Evolutionary conservation across 2,329 filamentous ascomycete species (phyloP).

Genomic region (Pseudopyrenochaeta lycopersici): DNA sequence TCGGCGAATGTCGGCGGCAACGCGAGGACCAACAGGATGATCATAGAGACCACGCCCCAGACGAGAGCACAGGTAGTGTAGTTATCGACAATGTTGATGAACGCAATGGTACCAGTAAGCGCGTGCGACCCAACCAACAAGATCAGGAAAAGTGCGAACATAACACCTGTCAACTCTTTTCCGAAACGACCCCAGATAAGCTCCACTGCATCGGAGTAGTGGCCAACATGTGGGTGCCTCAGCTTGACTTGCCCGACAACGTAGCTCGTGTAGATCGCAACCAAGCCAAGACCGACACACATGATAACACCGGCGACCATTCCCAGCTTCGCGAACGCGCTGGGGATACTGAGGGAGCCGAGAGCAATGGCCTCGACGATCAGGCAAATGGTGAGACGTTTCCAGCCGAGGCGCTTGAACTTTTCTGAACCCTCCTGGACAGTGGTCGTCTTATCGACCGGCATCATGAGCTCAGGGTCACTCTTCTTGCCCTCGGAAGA

Average conservation of each 20-base stretch:
- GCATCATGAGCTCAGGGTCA: slow-evolving; percentile 42
- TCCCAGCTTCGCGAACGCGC: slow-evolving; percentile 56
- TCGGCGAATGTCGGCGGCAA: slow-evolving; percentile 71
- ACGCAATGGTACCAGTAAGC: slow-evolving; percentile 74
- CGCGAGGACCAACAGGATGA: slow-evolving; percentile 68
- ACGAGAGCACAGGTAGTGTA: slow-evolving; percentile 69
- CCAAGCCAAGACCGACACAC: slow-evolving; percentile 60
- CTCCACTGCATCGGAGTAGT: slow-evolving; percentile 74
- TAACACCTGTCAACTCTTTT: slow-evolving; percentile 65
- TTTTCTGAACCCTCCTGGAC: slow-evolving; percentile 49
- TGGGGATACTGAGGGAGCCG: slow-evolving; percentile 57
- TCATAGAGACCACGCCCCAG: slow-evolving; percentile 68
- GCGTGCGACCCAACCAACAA: slow-evolving; percentile 77
- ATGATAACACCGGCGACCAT: slow-evolving; percentile 58
- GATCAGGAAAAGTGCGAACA: slow-evolving; percentile 53
- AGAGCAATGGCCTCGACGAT: slow-evolving; percentile 62
- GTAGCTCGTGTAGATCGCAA: slow-evolving; percentile 69
- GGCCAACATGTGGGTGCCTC: slow-evolving; percentile 67
- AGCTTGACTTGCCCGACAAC: slow-evolving; percentile 69
- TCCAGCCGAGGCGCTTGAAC: slow-evolving; percentile 59
- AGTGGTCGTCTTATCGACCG: slow-evolving; percentile 40
- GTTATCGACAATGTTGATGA: slow-evolving; percentile 69
- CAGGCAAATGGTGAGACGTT: slow-evolving; percentile 59
- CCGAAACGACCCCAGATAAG: slow-evolving; percentile 66
- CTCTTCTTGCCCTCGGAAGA: slow-evolving; percentile 43